These are phyloP conservation scores for Nicotiana noctiflora DNA, from an alignment of 257 asterid genomes.

Conservation along the genomic window DNA sequence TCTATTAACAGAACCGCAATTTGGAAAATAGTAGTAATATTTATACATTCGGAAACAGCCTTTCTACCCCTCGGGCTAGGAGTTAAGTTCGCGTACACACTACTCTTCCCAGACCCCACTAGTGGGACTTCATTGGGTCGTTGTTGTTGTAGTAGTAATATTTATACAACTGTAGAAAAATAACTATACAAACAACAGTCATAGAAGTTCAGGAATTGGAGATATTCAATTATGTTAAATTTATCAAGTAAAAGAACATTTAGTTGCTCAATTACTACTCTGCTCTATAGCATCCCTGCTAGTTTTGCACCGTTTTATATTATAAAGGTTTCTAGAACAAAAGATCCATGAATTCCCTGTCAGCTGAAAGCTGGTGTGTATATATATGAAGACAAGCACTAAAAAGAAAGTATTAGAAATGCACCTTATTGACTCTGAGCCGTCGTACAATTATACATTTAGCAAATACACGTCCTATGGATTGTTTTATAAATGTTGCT, in stretches of 20 bases:
- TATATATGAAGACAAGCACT: background rate
- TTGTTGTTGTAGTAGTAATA: background rate
- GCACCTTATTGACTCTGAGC: too few relatives aligned
- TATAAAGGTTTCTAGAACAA: background rate
- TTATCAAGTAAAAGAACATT: background rate
- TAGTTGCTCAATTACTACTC: background rate
- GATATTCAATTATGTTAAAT: background rate
- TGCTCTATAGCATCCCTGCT: background rate
- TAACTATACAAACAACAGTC: background rate
- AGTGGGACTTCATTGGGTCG: too few relatives aligned
- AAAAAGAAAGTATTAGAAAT: background rate
- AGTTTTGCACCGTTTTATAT: background rate
- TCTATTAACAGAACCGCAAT: background rate
- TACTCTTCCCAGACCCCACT: too few relatives aligned
- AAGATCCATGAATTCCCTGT: background rate
- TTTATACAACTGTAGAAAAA: background rate
- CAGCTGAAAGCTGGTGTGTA: too few relatives aligned
- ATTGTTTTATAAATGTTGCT: background rate
- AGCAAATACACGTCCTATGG: background rate
- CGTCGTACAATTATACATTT: too few relatives aligned
- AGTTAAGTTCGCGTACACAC: too few relatives aligned
- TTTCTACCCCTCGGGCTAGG: too few relatives aligned
- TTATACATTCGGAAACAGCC: background rate
- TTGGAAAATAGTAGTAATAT: background rate
- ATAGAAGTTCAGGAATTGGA: background rate